phyloP scores from a whole-genome alignment of 306 rosid genomes.

The Argentina anserina region DNA sequence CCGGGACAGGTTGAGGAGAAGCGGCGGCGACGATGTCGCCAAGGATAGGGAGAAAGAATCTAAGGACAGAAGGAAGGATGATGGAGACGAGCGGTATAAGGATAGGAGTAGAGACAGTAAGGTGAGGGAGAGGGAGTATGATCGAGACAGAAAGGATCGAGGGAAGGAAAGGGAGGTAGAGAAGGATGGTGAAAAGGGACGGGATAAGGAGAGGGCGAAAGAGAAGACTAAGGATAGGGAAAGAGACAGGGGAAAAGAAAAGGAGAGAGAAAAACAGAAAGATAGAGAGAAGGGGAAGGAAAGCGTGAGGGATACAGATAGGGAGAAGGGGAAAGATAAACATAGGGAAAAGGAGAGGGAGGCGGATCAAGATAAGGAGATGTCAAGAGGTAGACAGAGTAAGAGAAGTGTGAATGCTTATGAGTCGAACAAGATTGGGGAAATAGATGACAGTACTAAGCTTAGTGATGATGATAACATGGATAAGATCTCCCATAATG shows the following conservation, averaged over 20 bases:
- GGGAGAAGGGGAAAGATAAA: constrained; percentile 43
- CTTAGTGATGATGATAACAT: constrained; percentile 41
- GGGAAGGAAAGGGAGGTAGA: constrained; percentile 58
- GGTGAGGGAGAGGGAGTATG: constrained; percentile 65
- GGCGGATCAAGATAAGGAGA: constrained; percentile 42
- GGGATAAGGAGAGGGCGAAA: constrained; percentile 62
- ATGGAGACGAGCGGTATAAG: constrained; percentile 69
- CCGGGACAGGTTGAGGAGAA: constrained; percentile 50
- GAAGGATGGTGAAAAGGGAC: constrained; percentile 52
- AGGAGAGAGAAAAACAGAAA: constrained; percentile 16
- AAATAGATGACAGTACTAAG: constrained; percentile 37
- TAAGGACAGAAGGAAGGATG: constrained; percentile 69
- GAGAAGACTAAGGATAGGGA: constrained; percentile 61
- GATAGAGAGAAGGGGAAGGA: constrained; percentile 25
- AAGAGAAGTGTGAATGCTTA: constrained; percentile 48
- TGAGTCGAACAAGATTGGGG: constrained; percentile 45
- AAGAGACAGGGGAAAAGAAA: constrained; percentile 27
- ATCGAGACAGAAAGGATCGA: constrained; percentile 51
- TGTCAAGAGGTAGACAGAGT: constrained; percentile 49
- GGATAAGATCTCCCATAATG: constrained; percentile 35
- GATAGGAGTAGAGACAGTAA: constrained; percentile 60
- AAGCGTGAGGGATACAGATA: constrained; percentile 17
- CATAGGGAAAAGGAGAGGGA: constrained; percentile 54
- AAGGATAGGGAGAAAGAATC: constrained; percentile 53
- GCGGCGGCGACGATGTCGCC: constrained; percentile 34